Evolutionary conservation across 495 filamentous ascomycete genomes (phyloP), one percentile per base, ranked within the genome.

Genomic region (Hyaloscypha bicolor): DNA sequence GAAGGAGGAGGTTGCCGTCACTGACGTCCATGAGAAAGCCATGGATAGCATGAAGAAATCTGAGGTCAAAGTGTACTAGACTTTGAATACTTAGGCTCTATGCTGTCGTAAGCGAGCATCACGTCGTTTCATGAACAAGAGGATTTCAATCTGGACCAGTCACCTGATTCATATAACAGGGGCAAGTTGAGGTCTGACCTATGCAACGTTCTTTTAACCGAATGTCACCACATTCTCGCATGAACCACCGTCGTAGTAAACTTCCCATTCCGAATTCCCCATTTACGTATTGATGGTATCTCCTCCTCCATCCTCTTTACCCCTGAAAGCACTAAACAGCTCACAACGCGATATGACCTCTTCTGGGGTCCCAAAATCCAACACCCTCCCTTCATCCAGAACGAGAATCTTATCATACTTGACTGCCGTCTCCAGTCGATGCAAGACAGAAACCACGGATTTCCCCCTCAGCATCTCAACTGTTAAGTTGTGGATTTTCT

Each of bases 61-160:
- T 56, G 53, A 56, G 53, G 53, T 56, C 25, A 30, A 22, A 6
- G 53, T 56, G 21, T 56, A 56, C 53, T 56, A 56, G 53, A 56
- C 53, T 53, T 53, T 25, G 25, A 25, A 25, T 25, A 25, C 25
- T 25, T 25, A 25, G 25, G 25, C 25, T 25, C 25, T 25, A 25
- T 25, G 25, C 25, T 25, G 25, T 2, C 25, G 25, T 25, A 25
- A 25, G 25, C 25, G 25, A 25, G 25, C 25, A 25, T 25, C n/a
- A 25, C 25, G 25, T 25, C 25, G 25, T 25, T 25, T 25, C 25
- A 25, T 25, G 25, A 25, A 25, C 25, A 25, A 25, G 1, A 25
- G 25, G 25, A 25, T 25, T 25, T 25, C 25, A 25, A 25, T 25
- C 25, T 25, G 25, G 25, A 25, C 25, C 25, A 25, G 25, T 25